Conservation (phyloP, 495 filamentous ascomycete species). For the Tetracladium marchalianum region DNA sequence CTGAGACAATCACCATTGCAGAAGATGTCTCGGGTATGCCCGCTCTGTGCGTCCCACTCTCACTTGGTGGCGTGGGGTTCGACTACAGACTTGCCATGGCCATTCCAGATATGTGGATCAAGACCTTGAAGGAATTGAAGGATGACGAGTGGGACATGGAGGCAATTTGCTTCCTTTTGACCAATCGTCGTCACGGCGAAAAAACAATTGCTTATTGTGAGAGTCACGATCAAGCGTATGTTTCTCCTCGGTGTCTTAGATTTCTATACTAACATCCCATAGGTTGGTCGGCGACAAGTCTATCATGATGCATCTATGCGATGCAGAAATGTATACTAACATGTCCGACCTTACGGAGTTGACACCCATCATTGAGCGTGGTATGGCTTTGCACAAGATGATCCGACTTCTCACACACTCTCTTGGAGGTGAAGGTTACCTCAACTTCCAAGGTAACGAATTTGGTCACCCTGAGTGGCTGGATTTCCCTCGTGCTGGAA, state of each 20-base stretch:
- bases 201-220: conserved; percentile 98
- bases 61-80: conserved; percentile 86
- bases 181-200: conserved; percentile 88
- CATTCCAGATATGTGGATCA: conserved; percentile 98
- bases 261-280: conserved; percentile 4
- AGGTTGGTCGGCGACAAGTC: conserved; percentile 96
- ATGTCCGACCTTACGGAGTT: conserved; percentile 81
- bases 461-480: conserved; percentile 99
- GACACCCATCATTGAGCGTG: conserved; percentile 84
- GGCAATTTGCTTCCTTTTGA: conserved; percentile 73
- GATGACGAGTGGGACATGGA: conserved; percentile 93
- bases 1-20: conserved; percentile 79
- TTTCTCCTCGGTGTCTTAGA: conserved; percentile 9
- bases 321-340: conserved; percentile 94
- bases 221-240: conserved; percentile 96
- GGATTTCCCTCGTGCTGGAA: conserved; percentile 91
- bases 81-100: conserved; percentile 98
- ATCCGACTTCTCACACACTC: conserved; percentile 88
- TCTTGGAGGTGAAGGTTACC: conserved; percentile 94
- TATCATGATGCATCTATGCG: conserved; percentile 95
- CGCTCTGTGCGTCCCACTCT: conserved; percentile 75
- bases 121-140: conserved; percentile 85
- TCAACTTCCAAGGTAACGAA: conserved; percentile 98
- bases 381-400: conserved; percentile 91
- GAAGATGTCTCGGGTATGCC: conserved; percentile 99